Evolutionary conservation across 164 flowering plant species (phyloP).

Genomic region (Vitis amurensis): DNA sequence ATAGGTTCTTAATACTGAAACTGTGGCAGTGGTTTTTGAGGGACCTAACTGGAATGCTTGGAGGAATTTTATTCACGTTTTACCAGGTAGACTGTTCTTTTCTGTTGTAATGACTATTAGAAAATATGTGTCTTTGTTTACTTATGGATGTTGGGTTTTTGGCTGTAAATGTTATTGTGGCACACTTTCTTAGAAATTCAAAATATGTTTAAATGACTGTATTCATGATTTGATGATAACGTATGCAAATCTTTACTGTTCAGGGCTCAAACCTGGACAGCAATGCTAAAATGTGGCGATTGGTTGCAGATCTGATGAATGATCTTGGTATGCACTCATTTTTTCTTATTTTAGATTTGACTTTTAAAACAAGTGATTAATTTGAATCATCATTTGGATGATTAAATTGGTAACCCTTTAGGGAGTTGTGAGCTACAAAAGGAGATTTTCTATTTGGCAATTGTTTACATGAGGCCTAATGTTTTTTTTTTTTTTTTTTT

Average conservation of each 20-base stretch:
- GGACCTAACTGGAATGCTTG: constrained; percentile 98
- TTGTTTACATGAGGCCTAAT: too few species aligned
- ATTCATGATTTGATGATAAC: not conserved
- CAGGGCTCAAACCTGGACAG: constrained; percentile 86
- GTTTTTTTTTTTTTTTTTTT: too few species aligned
- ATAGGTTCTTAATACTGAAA: constrained; percentile 6
- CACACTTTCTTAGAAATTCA: too few species aligned
- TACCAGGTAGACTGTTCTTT: constrained; percentile 63
- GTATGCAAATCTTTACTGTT: not conserved
- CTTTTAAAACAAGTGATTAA: not conserved
- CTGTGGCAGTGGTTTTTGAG: constrained; percentile 90
- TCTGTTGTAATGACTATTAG: not conserved
- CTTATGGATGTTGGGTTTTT: too few species aligned
- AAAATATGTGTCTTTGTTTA: too few species aligned
- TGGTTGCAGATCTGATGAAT: constrained; percentile 98
- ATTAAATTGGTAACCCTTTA: too few species aligned
- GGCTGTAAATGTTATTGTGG: too few species aligned
- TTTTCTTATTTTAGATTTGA: constrained; percentile 1
- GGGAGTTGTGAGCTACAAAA: too few species aligned
- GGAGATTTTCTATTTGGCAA: too few species aligned
- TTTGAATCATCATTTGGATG: too few species aligned
- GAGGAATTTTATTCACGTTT: constrained; percentile 91
- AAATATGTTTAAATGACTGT: too few species aligned
- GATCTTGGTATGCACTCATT: constrained; percentile 70
- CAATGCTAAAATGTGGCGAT: constrained; percentile 99